These are phyloP conservation scores for Sporobolus alterniflorus DNA, from an alignment of 202 grass and related monocot species.

Conservation along the genomic window DNA sequence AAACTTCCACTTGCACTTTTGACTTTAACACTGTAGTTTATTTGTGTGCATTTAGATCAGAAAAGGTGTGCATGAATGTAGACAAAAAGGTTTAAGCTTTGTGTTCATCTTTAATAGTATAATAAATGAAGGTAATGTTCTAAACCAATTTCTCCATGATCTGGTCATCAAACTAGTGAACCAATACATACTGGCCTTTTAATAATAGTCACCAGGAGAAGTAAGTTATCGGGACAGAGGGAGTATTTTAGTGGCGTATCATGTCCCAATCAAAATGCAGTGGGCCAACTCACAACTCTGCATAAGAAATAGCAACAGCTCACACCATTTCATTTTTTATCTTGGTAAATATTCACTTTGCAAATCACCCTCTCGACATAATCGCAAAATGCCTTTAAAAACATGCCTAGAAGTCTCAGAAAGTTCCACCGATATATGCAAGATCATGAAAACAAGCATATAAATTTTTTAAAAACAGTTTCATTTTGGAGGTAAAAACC, in stretches of 20 bases:
- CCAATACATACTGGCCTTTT: not conserved
- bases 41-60: not conserved
- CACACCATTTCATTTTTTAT: not conserved
- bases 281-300: not conserved
- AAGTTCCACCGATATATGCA: not conserved
- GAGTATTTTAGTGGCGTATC: conserved; percentile 1
- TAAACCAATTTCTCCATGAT: conserved; percentile 1
- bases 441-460: not conserved
- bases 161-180: not conserved
- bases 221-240: no score
- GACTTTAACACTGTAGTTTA: not conserved
- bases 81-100: not conserved
- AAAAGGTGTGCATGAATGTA: not conserved
- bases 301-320: not conserved
- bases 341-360: not conserved
- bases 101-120: no score
- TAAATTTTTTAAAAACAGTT: not conserved
- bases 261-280: not conserved
- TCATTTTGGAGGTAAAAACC: not conserved
- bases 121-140: not conserved
- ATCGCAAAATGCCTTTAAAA: not conserved
- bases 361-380: not conserved
- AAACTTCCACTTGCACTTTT: not conserved
- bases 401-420: not conserved
- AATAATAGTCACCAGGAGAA: no score